Conservation (phyloP, 495 filamentous ascomycete genomes). For the Aspergillus carlsbadensis region DNA sequence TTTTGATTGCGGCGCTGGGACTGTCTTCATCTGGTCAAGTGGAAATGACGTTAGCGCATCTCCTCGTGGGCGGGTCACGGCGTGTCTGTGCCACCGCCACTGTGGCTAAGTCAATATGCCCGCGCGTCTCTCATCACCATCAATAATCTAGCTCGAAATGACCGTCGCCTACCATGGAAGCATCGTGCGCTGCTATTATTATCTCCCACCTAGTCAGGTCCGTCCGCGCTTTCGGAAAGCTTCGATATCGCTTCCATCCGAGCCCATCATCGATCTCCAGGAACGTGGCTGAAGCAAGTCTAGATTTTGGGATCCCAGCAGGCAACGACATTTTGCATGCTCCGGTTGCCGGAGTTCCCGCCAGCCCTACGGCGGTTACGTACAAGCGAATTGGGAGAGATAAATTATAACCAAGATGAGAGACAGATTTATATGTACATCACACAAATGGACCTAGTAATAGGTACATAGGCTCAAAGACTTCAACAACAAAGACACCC, state of each 20-base stretch:
- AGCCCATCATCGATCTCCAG: neutral
- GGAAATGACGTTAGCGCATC: constrained; percentile 1
- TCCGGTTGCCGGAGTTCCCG: constrained; percentile 1
- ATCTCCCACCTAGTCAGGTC: neutral
- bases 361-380: neutral
- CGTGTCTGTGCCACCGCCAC: neutral
- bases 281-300: neutral
- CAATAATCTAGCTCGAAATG: neutral
- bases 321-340: neutral
- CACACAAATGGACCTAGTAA: constrained; percentile 22
- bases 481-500: constrained; percentile 18
- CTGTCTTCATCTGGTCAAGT: neutral
- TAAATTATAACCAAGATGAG: constrained; percentile 6
- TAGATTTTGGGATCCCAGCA: neutral
- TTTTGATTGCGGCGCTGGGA: neutral
- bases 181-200: neutral
- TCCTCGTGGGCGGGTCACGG: neutral
- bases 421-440: constrained; percentile 22
- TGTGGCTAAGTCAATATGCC: neutral
- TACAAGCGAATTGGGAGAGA: neutral
- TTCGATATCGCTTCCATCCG: neutral
- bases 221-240: neutral
- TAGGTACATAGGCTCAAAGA: constrained; percentile 22
- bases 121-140: neutral
- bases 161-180: neutral